These are phyloP conservation scores for Porcisia deanei DNA, from an alignment of 208 protist genomes.

Conservation along the genomic window DNA sequence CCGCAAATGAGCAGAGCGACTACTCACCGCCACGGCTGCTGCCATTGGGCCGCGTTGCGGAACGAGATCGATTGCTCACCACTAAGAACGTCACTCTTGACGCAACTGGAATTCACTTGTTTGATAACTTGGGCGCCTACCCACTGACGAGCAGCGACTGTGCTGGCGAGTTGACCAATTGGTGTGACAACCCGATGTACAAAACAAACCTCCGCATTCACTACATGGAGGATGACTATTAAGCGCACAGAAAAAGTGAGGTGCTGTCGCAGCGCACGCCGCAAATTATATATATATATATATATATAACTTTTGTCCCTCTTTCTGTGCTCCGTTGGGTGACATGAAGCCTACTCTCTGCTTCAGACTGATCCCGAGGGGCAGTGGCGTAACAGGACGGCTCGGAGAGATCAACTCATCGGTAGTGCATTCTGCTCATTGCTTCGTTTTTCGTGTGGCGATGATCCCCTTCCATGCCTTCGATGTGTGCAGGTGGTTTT, in stretches of 20 bases:
- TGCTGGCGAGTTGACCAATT: slow-evolving; percentile 58
- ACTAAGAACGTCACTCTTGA: slow-evolving; percentile 86
- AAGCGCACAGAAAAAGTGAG: not conserved
- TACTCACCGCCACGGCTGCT: slow-evolving; percentile 54
- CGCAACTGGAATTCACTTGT: slow-evolving; percentile 59
- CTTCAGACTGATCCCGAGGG: too few relatives aligned
- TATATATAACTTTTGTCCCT: too few relatives aligned
- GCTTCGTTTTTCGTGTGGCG: not conserved
- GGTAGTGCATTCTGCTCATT: not conserved
- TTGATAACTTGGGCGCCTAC: slow-evolving; percentile 57
- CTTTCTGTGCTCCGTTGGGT: too few relatives aligned
- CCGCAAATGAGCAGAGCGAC: not conserved
- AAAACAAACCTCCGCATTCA: slow-evolving; percentile 73
- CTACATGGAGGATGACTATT: slow-evolving; percentile 45
- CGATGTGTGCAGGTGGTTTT: not conserved
- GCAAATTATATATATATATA: not conserved
- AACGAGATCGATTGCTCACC: slow-evolving; percentile 67
- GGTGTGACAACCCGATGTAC: slow-evolving; percentile 72
- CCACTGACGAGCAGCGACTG: slow-evolving; percentile 69
- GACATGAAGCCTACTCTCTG: too few relatives aligned
- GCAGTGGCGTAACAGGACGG: too few relatives aligned
- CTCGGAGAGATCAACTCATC: too few relatives aligned
- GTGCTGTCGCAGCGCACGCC: not conserved
- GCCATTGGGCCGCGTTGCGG: slow-evolving; percentile 61
- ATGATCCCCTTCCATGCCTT: not conserved